phyloP scores from a whole-genome alignment of 805 yeast species.

The Ogataea nonfermentans region DNA sequence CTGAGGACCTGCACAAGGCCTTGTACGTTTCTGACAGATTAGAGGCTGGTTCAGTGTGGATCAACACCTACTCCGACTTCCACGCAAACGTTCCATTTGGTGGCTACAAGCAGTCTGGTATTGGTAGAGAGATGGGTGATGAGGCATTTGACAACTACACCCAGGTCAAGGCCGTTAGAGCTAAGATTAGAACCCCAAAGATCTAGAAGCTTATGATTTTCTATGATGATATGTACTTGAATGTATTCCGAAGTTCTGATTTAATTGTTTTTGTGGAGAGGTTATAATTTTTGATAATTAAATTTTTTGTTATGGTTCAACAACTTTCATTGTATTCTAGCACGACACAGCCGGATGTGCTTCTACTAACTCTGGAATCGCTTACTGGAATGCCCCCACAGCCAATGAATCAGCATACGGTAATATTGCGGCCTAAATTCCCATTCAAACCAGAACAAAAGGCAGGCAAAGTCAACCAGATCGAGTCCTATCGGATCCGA shows the following conservation, averaged over 20 bases:
- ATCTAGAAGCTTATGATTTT: constrained; percentile 6
- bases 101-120: constrained; percentile 66
- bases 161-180: constrained; percentile 65
- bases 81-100: constrained; percentile 68
- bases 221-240: constrained; percentile 3
- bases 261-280: too few relatives aligned
- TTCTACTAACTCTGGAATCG: constrained; percentile 48
- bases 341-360: constrained; percentile 39
- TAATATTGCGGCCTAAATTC: constrained; percentile 48
- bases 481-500: constrained; percentile 52
- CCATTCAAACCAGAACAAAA: constrained; percentile 52
- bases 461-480: constrained; percentile 56
- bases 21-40: constrained; percentile 62
- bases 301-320: constrained; percentile 44
- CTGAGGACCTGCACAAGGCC: constrained; percentile 64
- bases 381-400: constrained; percentile 51
- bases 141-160: constrained; percentile 65
- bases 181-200: constrained; percentile 30
- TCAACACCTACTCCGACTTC: constrained; percentile 72
- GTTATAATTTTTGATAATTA: background rate
- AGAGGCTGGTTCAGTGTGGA: constrained; percentile 81
- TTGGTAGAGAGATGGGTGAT: constrained; percentile 72
- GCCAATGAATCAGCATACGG: constrained; percentile 45
- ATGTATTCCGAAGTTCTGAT: background rate
- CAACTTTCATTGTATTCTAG: constrained; percentile 49